Conservation (phyloP, 2,329 filamentous ascomycete genomes). For the Aspergillus aculeatus region DNA sequence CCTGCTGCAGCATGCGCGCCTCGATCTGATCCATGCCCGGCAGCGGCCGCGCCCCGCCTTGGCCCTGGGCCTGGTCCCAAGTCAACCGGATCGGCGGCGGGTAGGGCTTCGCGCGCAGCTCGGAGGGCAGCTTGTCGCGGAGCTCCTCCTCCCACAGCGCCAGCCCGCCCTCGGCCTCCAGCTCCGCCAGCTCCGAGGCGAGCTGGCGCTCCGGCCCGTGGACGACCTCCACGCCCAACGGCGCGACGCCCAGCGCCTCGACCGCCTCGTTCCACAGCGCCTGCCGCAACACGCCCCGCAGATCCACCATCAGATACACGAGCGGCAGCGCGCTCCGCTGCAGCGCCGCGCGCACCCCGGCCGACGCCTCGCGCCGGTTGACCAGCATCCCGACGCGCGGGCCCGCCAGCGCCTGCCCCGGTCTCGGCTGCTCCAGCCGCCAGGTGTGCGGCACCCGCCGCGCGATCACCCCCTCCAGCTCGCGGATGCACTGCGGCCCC, state of each 20-base stretch:
- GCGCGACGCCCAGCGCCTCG: constrained; percentile 38
- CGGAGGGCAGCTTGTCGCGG: constrained; percentile 30
- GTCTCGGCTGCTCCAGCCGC: not conserved
- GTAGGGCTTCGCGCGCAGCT: no score
- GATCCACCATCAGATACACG: constrained; percentile 56
- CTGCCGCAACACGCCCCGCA: constrained; percentile 40
- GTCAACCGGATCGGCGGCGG: not conserved
- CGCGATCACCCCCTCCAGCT: constrained; percentile 65
- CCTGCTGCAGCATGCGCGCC: constrained; percentile 20
- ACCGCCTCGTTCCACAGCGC: constrained; percentile 47
- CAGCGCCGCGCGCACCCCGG: constrained; percentile 73
- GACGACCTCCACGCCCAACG: constrained; percentile 39
- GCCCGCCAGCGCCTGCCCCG: no score
- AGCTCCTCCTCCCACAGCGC: constrained; percentile 28
- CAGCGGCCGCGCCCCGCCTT: no score
- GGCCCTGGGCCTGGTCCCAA: constrained; percentile 7
- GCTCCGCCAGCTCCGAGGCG: no score
- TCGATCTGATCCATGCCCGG: constrained; percentile 35
- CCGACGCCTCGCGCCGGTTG: constrained; percentile 68
- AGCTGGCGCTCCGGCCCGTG: constrained; percentile 19
- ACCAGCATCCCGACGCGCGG: constrained; percentile 65
- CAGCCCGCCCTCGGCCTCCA: not conserved
- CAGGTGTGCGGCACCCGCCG: constrained; percentile 65
- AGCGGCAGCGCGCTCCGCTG: constrained; percentile 67
- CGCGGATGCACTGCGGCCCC: constrained; percentile 45